A percentile compares a stretch with the other conserved stretches of the same genome.
phyloP scores from a whole-genome alignment of 495 filamentous ascomycete genomes.

The Umbilicaria muhlenbergii region DNA sequence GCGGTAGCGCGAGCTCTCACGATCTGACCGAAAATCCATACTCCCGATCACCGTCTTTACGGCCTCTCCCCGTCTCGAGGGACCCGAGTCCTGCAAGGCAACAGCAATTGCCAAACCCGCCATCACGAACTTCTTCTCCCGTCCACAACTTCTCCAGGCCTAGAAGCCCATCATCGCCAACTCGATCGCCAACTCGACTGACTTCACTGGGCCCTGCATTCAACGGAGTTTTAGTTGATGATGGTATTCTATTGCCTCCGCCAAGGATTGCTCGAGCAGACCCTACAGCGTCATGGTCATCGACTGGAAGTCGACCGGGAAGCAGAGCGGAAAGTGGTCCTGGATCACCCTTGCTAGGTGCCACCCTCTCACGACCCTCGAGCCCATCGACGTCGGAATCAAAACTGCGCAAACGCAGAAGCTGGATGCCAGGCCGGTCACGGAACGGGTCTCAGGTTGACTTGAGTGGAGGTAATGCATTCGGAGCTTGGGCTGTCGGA shows the following conservation, averaged over 20 bases:
- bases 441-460: constrained; percentile 24
- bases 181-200: constrained; percentile 12
- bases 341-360: constrained; percentile 2
- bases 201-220: not conserved
- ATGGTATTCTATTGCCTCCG: constrained; percentile 24
- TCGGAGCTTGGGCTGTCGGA: constrained; percentile 47
- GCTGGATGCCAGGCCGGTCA: constrained; percentile 37
- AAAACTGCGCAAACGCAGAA: constrained; percentile 27
- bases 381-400: constrained; percentile 2
- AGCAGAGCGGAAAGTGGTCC: constrained; percentile 26
- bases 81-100: constrained; percentile 15
- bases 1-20: not conserved
- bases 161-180: constrained; percentile 15
- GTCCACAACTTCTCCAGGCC: constrained; percentile 25
- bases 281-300: constrained; percentile 18
- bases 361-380: not conserved
- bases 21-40: constrained; percentile 21
- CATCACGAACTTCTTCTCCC: constrained; percentile 22
- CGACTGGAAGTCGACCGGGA: constrained; percentile 20
- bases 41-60: constrained; percentile 17
- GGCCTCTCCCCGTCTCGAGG: constrained; percentile 13
- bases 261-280: no score
- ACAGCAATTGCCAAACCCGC: not conserved
- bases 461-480: constrained; percentile 9
- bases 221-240: constrained; percentile 14